A percentile compares a stretch with the other conserved stretches of the same genome.
Evolutionary conservation across 768 basidiomycete species (phyloP).

Genomic region (Boletus subcaerulescens): DNA sequence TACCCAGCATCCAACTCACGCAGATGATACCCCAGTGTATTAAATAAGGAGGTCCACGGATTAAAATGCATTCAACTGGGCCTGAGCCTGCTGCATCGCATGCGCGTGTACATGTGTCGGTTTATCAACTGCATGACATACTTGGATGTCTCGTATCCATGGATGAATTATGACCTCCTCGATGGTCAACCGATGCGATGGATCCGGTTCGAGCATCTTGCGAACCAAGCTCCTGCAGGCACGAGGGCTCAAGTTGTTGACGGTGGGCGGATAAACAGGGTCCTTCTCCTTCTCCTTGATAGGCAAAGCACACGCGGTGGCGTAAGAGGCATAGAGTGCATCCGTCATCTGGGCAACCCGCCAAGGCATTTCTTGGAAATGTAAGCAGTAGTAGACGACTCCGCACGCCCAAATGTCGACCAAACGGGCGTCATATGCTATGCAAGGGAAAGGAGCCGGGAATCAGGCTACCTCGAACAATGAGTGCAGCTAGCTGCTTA

Average conservation of each 20-base stretch:
- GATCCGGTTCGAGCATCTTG: constrained; percentile 95
- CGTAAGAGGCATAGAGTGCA: constrained; percentile 77
- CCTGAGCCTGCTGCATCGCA: constrained; percentile 57
- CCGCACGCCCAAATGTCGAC: constrained; percentile 99
- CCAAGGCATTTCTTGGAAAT: constrained; percentile 98
- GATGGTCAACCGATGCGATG: constrained; percentile 67
- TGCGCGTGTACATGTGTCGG: constrained; percentile 72
- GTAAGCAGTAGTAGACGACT: constrained; percentile 97
- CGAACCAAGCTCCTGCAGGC: constrained; percentile 81
- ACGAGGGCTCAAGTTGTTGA: constrained; percentile 85
- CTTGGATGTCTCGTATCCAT: constrained; percentile 81
- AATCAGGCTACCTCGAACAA: constrained; percentile 39
- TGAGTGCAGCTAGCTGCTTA: constrained; percentile 49
- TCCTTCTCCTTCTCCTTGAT: constrained; percentile 32
- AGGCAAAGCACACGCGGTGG: constrained; percentile 35
- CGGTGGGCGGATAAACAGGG: constrained; percentile 53
- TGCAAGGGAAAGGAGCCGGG: constrained; percentile 9
- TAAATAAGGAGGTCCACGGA: neutral
- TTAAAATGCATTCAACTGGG: constrained; percentile 34
- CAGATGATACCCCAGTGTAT: neutral
- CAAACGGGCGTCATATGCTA: constrained; percentile 95
- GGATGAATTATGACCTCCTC: constrained; percentile 76
- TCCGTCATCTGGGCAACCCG: constrained; percentile 87
- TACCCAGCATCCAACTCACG: neutral
- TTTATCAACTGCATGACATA: constrained; percentile 65